Percentiles rank a stretch among this genome's conserved stretches.
phyloP scores from a whole-genome alignment of 441 rosid species.

The Rhodomyrtus psidioides region DNA sequence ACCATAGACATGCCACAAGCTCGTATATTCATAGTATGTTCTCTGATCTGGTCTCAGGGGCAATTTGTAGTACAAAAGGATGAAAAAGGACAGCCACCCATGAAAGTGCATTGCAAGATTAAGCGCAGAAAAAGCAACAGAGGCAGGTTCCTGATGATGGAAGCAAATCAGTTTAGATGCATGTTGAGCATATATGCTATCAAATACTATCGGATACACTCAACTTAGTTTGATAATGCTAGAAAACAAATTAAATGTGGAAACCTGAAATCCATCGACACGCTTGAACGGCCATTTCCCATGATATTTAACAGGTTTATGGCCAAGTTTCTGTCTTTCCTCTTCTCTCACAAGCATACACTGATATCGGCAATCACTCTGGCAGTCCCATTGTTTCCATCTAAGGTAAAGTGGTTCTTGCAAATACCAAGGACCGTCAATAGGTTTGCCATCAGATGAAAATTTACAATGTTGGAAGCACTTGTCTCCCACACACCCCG shows the following conservation, averaged over 20 bases:
- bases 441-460: constrained; percentile 43
- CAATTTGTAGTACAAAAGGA: constrained; percentile 60
- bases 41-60: constrained; percentile 54
- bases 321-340: constrained; percentile 49
- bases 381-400: constrained; percentile 81
- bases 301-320: constrained; percentile 72
- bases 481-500: constrained; percentile 64
- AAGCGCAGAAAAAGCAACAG: constrained; percentile 80
- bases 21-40: constrained; percentile 60
- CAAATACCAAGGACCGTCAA: constrained; percentile 69
- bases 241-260: background rate
- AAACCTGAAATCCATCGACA: constrained; percentile 79
- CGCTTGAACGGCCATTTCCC: constrained; percentile 97
- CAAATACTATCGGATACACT: background rate
- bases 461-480: constrained; percentile 74
- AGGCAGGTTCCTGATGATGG: constrained; percentile 59
- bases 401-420: constrained; percentile 72
- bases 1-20: constrained; percentile 78
- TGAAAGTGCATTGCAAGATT: constrained; percentile 79
- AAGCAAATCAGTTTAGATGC: background rate
- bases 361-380: constrained; percentile 72
- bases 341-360: constrained; percentile 79
- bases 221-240: background rate
- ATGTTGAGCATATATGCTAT: background rate
- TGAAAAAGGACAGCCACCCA: constrained; percentile 87